Evolutionary conservation across 208 protist species (phyloP).

Genomic region (Leishmania tarentolae): DNA sequence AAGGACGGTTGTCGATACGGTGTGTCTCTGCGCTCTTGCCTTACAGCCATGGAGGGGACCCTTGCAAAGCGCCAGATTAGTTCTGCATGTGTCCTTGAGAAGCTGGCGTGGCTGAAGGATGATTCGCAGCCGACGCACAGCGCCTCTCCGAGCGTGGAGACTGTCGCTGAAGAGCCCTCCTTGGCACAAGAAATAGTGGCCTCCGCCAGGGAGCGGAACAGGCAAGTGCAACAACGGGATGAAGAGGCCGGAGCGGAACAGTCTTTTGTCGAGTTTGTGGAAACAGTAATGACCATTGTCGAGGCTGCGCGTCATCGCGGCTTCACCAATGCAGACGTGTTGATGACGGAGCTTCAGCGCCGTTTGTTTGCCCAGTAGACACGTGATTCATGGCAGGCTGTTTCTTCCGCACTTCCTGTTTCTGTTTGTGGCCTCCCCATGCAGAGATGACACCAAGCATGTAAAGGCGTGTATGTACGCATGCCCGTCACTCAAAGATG

Average conservation of each 20-base stretch:
- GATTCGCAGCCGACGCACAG: neutral
- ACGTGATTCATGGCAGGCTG: neutral
- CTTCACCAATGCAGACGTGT: conserved; percentile 1
- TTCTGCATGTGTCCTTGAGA: conserved; percentile 15
- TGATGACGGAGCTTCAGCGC: conserved; percentile 18
- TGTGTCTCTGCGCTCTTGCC: conserved; percentile 24
- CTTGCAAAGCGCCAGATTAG: conserved; percentile 4
- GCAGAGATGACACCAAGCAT: neutral
- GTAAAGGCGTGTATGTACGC: neutral
- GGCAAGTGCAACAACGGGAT: conserved; percentile 9
- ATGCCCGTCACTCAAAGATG: conserved; percentile 24
- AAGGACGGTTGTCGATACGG: conserved; percentile 6
- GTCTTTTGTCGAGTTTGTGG: conserved; percentile 82
- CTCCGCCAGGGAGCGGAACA: conserved; percentile 18
- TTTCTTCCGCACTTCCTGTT: neutral
- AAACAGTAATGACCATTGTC: conserved; percentile 53
- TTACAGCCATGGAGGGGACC: conserved; percentile 13
- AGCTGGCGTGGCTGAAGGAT: conserved; percentile 27
- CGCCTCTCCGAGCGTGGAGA: neutral
- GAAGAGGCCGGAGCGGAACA: conserved; percentile 44
- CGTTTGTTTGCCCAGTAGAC: conserved; percentile 10
- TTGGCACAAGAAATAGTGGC: conserved; percentile 22
- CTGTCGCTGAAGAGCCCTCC: neutral
- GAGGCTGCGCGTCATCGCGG: conserved; percentile 15
- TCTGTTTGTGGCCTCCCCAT: neutral